phyloP scores from a whole-genome alignment of 2,329 filamentous ascomycete species.

The Paraphaeosphaeria minitans region DNA sequence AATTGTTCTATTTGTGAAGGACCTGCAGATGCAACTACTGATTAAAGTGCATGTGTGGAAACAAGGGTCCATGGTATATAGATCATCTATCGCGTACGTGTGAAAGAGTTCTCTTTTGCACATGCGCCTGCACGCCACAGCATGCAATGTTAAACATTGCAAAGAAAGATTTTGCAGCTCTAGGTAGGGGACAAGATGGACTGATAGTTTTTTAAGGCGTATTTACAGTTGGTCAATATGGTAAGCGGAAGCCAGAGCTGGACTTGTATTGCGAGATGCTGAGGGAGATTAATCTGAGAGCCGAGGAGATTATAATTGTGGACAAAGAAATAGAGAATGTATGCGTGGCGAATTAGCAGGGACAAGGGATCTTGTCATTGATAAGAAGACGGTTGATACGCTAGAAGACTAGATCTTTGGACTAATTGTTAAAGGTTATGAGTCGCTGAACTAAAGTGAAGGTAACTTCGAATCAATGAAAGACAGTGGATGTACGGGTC shows the following conservation, averaged over 20 bases:
- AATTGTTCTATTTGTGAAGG: not conserved
- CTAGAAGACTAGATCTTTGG: not conserved
- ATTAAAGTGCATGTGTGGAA: conserved; percentile 27
- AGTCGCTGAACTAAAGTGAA: not conserved
- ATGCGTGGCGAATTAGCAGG: not conserved
- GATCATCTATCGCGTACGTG: no score
- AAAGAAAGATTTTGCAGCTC: conserved; percentile 28
- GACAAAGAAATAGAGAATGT: not conserved
- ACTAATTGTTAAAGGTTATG: not conserved
- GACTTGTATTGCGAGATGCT: not conserved
- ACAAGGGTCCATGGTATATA: no score
- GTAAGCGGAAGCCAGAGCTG: not conserved
- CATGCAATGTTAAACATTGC: conserved; percentile 40
- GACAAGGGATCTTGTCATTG: not conserved
- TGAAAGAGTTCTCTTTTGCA: no score
- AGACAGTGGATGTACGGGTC: not conserved
- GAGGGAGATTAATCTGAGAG: not conserved
- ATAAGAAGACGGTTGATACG: not conserved
- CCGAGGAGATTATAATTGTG: not conserved
- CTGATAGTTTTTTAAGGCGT: not conserved
- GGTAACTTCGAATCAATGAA: not conserved
- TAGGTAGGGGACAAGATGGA: conserved; percentile 28
- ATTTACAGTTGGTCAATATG: not conserved
- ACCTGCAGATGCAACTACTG: conserved; percentile 10
- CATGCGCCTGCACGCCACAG: no score